Evolutionary conservation across 2,329 filamentous ascomycete species (phyloP).

Genomic region (Sphaerostilbella broomeana): DNA sequence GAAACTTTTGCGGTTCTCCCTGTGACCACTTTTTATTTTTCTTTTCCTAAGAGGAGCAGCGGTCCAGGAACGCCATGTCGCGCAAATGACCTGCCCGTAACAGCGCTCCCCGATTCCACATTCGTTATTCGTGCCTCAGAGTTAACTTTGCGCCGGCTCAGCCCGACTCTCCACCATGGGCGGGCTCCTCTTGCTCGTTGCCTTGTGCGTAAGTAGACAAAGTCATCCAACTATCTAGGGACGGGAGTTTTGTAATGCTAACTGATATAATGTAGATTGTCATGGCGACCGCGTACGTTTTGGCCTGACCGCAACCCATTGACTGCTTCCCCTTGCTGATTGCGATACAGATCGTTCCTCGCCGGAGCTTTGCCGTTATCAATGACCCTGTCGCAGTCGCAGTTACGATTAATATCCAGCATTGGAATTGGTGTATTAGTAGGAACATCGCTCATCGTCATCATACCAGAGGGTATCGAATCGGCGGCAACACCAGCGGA

Average conservation of each 20-base stretch:
- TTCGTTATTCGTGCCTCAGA: constrained; percentile 5
- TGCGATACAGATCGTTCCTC: constrained; percentile 81
- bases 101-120: constrained; percentile 2
- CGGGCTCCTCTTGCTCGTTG: constrained; percentile 13
- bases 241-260: not conserved
- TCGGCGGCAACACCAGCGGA: constrained; percentile 63
- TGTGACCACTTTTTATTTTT: too few species aligned
- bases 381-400: constrained; percentile 77
- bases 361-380: constrained; percentile 87
- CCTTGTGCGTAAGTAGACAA: constrained; percentile 14
- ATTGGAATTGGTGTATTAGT: constrained; percentile 91
- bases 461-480: constrained; percentile 94
- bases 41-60: too few species aligned
- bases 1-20: too few species aligned
- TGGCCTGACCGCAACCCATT: too few species aligned
- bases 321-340: too few species aligned
- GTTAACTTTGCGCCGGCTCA: constrained; percentile 11
- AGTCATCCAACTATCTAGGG: too few species aligned
- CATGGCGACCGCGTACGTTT: constrained; percentile 55
- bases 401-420: constrained; percentile 82
- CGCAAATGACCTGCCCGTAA: constrained; percentile 12
- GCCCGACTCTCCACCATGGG: constrained; percentile 12
- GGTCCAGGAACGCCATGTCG: constrained; percentile 10
- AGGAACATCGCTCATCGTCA: constrained; percentile 90
- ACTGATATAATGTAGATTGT: constrained; percentile 35